These are phyloP conservation scores for Adansonia rubrostipa DNA, from an alignment of 441 rosid species.

Conservation along the genomic window DNA sequence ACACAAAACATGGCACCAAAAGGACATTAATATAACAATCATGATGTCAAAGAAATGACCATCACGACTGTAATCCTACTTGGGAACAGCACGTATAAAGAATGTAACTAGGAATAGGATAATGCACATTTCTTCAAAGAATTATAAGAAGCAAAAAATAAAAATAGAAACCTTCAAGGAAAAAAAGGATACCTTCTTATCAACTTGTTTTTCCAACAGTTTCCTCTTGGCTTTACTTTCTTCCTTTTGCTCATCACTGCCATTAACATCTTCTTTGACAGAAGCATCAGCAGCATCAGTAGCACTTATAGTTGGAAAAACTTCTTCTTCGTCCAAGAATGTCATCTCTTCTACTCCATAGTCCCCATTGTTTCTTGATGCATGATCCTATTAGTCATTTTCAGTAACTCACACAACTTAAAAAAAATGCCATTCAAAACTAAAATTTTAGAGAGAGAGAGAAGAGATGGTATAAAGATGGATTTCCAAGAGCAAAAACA, in stretches of 20 bases:
- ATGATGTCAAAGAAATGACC: neutral
- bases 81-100: conserved; percentile 7
- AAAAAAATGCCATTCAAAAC: neutral
- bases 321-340: conserved; percentile 75
- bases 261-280: conserved; percentile 48
- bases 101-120: neutral
- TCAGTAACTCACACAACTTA: conserved; percentile 8
- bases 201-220: conserved; percentile 50
- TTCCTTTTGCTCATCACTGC: conserved; percentile 45
- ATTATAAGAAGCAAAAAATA: neutral
- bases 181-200: conserved; percentile 58
- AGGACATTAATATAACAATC: neutral
- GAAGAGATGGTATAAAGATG: neutral
- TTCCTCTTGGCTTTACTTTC: conserved; percentile 70
- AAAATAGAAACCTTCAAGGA: neutral
- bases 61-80: neutral
- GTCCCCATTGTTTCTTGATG: conserved; percentile 37
- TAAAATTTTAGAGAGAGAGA: neutral
- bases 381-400: conserved; percentile 51
- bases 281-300: conserved; percentile 51
- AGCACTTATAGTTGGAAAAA: conserved; percentile 49
- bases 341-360: conserved; percentile 87
- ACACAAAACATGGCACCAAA: neutral
- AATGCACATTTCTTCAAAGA: neutral
- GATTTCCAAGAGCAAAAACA: conserved; percentile 3